Base-by-base conservation (phyloP, 2,329 filamentous ascomycete genomes). In the Boeremia lycopersici region DNA sequence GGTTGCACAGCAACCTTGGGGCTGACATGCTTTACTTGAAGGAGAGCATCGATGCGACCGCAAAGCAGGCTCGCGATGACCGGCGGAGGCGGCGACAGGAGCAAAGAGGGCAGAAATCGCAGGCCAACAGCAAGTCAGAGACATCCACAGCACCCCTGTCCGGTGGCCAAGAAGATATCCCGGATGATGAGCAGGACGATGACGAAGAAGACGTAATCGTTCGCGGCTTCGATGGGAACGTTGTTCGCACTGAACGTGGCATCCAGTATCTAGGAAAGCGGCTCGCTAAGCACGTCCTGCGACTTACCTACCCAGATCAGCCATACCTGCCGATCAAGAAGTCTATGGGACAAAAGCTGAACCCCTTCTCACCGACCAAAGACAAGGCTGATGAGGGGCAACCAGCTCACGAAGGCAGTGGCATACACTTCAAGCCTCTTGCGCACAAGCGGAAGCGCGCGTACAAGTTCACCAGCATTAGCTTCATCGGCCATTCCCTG, bases 211-310 rank as follows among this genome's bases (percentile, higher is more conserved):
- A 96, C 70, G 88, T 96, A 12, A 87, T 98, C 64, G 93, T 97
- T 2, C 84, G 93, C 60, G 93, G 93, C 2, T 98, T 93, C 71
- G 86, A 88, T 6, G 92, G 91, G 41, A 98, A 98, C 73, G 91
- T 90, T 7, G 91, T 91, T 30, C 88, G 89, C 53, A 99, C 95
- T 2, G 95, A 99, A 76, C 87, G 89, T 61, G 95, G 95, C 13
- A 98, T 99, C 69, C 96, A 98, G 74, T 99, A 96, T 74, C 84
- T 99, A 5, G 95, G 95, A 17, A 98, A 98, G 74, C 86, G 95
- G 45, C 84, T 99, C 25, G 95, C 95, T 17, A 93, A 93, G 78
- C 96, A 93, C 72, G 86, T 98, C 28, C 81, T 99, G 38, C 84
- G 88, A 47, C 87, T 96, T 78, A 96, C 93, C 28, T 96, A 96